phyloP scores from a whole-genome alignment of 2,329 filamentous ascomycete genomes.

The Fusarium anthophilum region DNA sequence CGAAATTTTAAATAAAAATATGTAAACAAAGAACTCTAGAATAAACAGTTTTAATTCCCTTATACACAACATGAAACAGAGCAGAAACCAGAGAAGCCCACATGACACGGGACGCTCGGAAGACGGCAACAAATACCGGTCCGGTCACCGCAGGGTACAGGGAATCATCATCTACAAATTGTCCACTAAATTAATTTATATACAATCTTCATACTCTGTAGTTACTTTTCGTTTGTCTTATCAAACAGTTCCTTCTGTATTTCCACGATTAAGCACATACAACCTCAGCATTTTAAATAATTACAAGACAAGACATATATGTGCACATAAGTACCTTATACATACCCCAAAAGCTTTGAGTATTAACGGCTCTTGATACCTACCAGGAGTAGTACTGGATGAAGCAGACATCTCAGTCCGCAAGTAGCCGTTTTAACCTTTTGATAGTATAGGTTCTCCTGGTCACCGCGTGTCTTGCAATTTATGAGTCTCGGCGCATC shows the following conservation, averaged over 20 bases:
- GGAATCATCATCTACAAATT: background rate
- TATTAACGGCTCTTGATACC: background rate
- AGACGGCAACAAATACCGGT: background rate
- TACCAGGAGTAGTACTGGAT: no score
- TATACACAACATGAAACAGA: background rate
- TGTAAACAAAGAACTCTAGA: background rate
- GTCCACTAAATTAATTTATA: accelerated
- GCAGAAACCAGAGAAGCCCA: background rate
- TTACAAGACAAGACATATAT: background rate
- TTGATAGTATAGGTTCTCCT: background rate
- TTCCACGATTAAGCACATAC: no score
- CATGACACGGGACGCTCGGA: background rate
- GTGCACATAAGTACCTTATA: background rate
- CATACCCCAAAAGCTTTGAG: background rate
- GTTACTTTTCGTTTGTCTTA: background rate
- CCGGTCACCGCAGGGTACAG: background rate
- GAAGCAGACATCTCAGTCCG: no score
- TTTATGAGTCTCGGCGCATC: background rate
- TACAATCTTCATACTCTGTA: background rate
- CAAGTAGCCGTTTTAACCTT: background rate
- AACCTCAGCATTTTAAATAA: no score
- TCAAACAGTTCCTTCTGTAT: background rate
- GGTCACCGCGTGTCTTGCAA: background rate
- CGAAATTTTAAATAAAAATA: accelerated
- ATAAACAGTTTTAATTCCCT: background rate